Conservation (phyloP, 1,284 basidiomycete genomes). For the Boletus smithii region DNA sequence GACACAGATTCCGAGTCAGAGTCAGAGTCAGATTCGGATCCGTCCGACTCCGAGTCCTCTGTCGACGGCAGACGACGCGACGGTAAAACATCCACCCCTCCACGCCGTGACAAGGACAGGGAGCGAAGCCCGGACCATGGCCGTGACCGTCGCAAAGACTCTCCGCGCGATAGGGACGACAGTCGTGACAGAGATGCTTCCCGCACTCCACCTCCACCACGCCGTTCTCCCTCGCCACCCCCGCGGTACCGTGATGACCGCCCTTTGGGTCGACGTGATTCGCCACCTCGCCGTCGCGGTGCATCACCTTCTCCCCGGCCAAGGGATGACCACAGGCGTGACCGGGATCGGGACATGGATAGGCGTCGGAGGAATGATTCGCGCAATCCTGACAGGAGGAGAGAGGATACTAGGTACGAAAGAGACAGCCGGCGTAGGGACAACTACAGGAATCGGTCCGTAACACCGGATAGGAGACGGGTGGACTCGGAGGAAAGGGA, state of each 20-base stretch:
- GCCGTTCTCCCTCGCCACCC: constrained; percentile 35
- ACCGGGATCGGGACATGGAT: constrained; percentile 23
- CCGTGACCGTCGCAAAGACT: constrained; percentile 17
- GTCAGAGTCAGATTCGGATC: constrained; percentile 41
- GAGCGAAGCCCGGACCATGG: constrained; percentile 19
- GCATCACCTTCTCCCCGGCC: constrained; percentile 24
- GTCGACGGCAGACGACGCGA: constrained; percentile 37
- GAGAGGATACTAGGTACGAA: constrained; percentile 17
- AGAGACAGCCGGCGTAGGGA: constrained; percentile 17
- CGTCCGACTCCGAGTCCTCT: constrained; percentile 36
- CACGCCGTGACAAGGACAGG: constrained; percentile 25
- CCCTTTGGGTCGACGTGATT: constrained; percentile 26
- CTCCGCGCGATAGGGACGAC: constrained; percentile 12
- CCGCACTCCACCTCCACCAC: constrained; percentile 30
- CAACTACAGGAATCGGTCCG: constrained; percentile 27
- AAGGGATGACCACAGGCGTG: constrained; percentile 20
- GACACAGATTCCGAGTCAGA: constrained; percentile 41
- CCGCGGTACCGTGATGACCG: constrained; percentile 34
- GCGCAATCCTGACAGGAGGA: constrained; percentile 21
- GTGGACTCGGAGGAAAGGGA: constrained; percentile 25
- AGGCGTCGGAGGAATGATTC: constrained; percentile 27
- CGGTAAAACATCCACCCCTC: constrained; percentile 37
- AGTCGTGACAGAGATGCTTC: constrained; percentile 25
- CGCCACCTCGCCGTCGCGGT: constrained; percentile 31
- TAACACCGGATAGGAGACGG: constrained; percentile 22